phyloP scores from a whole-genome alignment of 1,139 yeast species.

The Yamadazyma taylorii region DNA sequence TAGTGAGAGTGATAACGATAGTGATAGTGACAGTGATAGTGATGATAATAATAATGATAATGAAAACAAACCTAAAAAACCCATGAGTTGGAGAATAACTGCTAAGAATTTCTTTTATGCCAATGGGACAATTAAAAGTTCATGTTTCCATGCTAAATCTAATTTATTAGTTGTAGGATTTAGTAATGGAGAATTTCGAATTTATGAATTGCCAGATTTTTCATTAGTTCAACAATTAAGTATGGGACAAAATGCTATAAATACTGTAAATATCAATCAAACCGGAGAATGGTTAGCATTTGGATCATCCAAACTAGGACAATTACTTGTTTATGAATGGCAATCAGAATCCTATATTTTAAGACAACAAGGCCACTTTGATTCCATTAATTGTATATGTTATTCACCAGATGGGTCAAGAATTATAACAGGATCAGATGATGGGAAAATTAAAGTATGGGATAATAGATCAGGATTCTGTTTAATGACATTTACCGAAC shows the following conservation, averaged over 20 bases:
- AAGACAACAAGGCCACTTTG: constrained; percentile 97
- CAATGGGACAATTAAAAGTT: constrained; percentile 74
- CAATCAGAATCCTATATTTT: constrained; percentile 93
- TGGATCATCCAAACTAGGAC: constrained; percentile 92
- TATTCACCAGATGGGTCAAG: constrained; percentile 96
- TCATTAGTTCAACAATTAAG: constrained; percentile 80
- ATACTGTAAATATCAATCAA: constrained; percentile 73
- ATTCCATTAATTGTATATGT: constrained; percentile 76
- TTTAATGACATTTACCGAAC: constrained; percentile 88
- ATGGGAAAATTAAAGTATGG: constrained; percentile 96
- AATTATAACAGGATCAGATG: constrained; percentile 92
- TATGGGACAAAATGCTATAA: constrained; percentile 90
- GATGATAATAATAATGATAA: constrained; percentile 31
- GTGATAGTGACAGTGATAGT: constrained; percentile 36
- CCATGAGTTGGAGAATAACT: constrained; percentile 77
- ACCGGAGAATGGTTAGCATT: constrained; percentile 98
- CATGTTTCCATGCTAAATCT: constrained; percentile 74
- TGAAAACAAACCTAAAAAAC: constrained; percentile 16
- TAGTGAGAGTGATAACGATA: constrained; percentile 33
- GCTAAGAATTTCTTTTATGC: constrained; percentile 73
- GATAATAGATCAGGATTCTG: constrained; percentile 93
- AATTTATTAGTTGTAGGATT: constrained; percentile 88
- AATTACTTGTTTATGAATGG: constrained; percentile 96
- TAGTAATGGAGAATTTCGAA: constrained; percentile 83
- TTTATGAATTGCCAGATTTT: constrained; percentile 80